Evolutionary conservation across 805 yeast genomes (phyloP).

Genomic region (Monosporozyma aerobia): DNA sequence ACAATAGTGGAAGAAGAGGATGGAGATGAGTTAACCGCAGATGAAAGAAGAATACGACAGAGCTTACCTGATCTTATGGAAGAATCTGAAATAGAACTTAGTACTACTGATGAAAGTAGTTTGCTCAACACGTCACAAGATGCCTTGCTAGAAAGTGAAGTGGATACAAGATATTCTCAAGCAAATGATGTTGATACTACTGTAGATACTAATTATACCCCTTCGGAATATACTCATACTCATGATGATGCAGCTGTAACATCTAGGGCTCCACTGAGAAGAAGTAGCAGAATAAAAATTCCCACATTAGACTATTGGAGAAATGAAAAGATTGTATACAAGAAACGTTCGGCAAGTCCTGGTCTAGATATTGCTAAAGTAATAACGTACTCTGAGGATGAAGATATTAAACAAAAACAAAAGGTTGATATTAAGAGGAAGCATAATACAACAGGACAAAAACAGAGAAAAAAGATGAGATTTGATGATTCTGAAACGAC

Average conservation of each 20-base stretch:
- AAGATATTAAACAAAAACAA: conserved; percentile 9
- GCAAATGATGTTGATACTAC: conserved; percentile 24
- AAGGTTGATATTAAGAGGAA: neutral
- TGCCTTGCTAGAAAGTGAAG: conserved; percentile 23
- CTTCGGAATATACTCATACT: neutral
- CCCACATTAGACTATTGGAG: conserved; percentile 80
- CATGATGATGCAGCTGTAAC: conserved; percentile 12
- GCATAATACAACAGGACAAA: conserved; percentile 3
- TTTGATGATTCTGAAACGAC: neutral
- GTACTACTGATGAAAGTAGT: conserved; percentile 13
- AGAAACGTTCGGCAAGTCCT: conserved; percentile 31
- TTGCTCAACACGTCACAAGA: conserved; percentile 21
- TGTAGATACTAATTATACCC: conserved; percentile 12
- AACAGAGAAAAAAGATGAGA: conserved; percentile 16
- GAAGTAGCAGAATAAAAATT: conserved; percentile 57
- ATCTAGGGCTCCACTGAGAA: conserved; percentile 30
- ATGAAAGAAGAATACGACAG: neutral
- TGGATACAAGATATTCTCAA: conserved; percentile 9
- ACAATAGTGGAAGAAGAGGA: neutral
- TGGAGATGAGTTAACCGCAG: neutral
- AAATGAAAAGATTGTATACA: conserved; percentile 65
- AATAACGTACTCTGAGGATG: conserved; percentile 33
- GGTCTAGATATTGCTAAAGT: conserved; percentile 52
- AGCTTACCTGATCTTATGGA: conserved; percentile 66
- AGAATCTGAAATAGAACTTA: conserved; percentile 45